Evolutionary conservation across 1,284 basidiomycete species (phyloP), one percentile per base, ranked within the genome.

Genomic region (Trichosporon inkin): DNA sequence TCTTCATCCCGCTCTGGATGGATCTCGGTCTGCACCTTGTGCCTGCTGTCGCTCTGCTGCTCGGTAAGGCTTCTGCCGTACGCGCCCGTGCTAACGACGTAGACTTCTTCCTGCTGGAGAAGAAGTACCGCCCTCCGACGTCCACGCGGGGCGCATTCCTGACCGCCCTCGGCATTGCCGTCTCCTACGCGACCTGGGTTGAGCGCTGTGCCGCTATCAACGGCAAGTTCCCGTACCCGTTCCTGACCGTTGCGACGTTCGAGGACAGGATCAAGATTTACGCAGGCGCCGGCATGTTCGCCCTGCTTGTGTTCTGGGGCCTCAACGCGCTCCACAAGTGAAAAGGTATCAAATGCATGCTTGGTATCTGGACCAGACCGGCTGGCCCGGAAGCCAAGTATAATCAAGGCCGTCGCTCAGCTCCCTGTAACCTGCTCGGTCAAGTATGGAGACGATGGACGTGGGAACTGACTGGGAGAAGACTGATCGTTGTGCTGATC

Each of bases 161-260:
- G 2, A 68, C 84, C 20, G 77, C 83, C 0, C 53, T 77, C 10
- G 22, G 77, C 0, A 83, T 81, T 62, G 80, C 83, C 1, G 17
- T 81, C 4, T 81, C 82, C 74, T 91, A 91, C 68, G 79, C 79
- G 0, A 74, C 72, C 10, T 89, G 87, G 83, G 84, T 85, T 8
- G 89, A 92, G 68, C 83, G 84, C 64, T 87, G 85, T 67, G 85
- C 86, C 6, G 81, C 79, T 69, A 88, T 86, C 59, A 67, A 70
- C 58, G 84, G 83, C n/a, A 74, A 71, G 2, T 91, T 90, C 76
- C 88, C 89, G 17, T 91, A 91, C 75, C 89, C 89, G 0, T 91
- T 91, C 80, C 79, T 92, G 61, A 88, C 84, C 0, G 68, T 85
- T 28, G 86, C 82, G 69, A 76, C 83, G 0, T 78, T 84, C 14